Evolutionary conservation across 2,329 filamentous ascomycete genomes (phyloP), one percentile per base, ranked within the genome.

Genomic region (Ilyonectria mors-panacis): DNA sequence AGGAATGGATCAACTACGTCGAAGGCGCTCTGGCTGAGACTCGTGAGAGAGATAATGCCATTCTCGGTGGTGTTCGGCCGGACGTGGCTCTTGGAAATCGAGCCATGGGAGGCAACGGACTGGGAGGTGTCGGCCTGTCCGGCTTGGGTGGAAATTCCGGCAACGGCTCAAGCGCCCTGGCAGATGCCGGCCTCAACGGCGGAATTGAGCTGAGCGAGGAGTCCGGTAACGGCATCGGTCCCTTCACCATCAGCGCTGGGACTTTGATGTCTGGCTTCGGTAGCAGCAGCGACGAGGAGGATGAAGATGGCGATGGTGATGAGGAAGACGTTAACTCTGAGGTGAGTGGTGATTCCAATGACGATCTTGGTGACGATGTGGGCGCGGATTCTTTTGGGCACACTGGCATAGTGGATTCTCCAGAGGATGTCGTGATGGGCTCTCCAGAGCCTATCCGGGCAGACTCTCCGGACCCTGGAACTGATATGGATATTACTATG

Each of bases 21-120:
- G 95, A 98, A 78, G 93, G 95, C 65, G 94, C 94, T 0, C 85
- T 99, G 28, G 93, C 95, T 1, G 95, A 98, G 80, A 99, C 96
- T 0, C 87, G 96, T 62, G 96, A 99, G 82, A 90, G 95, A 69
- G 96, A 99, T 78, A 99, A 99, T 78, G 96, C 96, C n/a, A 97
- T 98, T 59, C 90, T 99, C 6, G 96, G 96, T 53, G 96, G 96
- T 6, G 95, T 98, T 12, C 90, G 96, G 67, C 96, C 96, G 1
- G 96, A 98, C 73, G 92, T 97, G 79, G 93, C 93, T 23, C 89
- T 97, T 74, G 94, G 92, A 47, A 93, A 94, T 76, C 89, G 95
- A 63, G 90, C 91, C 58, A 81, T 87, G 73, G 83, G 84, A 3
- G 82, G 82, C 59, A 83, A 73, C 37, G 80, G 85, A 23, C 78